Conservation (phyloP, 2,329 filamentous ascomycete genomes). For the Orbilia blumenaviensis region DNA sequence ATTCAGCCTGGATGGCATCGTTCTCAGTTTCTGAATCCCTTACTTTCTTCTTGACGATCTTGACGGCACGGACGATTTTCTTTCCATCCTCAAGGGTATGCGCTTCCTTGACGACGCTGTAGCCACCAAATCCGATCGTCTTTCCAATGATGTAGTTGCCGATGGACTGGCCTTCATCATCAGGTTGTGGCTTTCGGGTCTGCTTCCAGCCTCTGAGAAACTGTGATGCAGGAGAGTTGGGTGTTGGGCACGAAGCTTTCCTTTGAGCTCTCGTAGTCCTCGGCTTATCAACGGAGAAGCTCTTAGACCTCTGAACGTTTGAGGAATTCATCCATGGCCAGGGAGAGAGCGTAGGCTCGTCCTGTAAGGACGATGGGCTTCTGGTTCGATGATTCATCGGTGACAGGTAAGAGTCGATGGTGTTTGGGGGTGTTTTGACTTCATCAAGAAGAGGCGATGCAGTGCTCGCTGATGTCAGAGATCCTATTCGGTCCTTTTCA, state of each 20-base stretch:
- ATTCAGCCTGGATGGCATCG: conserved; percentile 72
- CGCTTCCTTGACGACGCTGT: conserved; percentile 74
- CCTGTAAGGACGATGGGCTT: conserved; percentile 47
- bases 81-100: conserved; percentile 69
- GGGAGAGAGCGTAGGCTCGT: conserved; percentile 29
- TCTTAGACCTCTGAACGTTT: conserved; percentile 49
- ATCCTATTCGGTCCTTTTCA: conserved; percentile 45
- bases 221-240: conserved; percentile 47
- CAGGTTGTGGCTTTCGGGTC: conserved; percentile 63
- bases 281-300: conserved; percentile 51
- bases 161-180: conserved; percentile 74
- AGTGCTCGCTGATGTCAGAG: conserved; percentile 49
- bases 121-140: conserved; percentile 72
- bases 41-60: conserved; percentile 72
- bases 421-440: conserved; percentile 45
- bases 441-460: conserved; percentile 48
- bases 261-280: conserved; percentile 47
- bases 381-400: conserved; percentile 19
- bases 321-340: conserved; percentile 45
- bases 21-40: conserved; percentile 69
- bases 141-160: conserved; percentile 74
- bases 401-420: conserved; percentile 43
- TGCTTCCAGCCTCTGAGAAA: conserved; percentile 51
- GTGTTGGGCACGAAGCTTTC: conserved; percentile 37
- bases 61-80: conserved; percentile 70